Conservation (phyloP, 805 yeast genomes). For the Lipomyces starkeyi region DNA sequence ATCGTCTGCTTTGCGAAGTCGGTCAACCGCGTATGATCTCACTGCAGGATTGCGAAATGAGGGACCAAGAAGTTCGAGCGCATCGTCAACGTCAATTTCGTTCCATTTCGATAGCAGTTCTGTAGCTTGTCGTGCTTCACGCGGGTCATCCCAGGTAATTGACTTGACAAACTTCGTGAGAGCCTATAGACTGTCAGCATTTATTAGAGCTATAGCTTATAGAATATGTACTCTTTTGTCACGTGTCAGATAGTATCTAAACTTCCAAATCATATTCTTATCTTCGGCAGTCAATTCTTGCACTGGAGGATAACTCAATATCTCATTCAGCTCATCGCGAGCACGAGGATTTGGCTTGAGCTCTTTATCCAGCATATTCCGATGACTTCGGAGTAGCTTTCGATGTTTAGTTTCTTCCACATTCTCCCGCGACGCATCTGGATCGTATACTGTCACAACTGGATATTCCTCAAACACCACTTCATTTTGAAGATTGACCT, state of each 20-base stretch:
- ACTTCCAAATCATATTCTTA: constrained; percentile 88
- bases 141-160: constrained; percentile 84
- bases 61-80: constrained; percentile 83
- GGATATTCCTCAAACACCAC: constrained; percentile 26
- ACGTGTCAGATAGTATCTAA: constrained; percentile 77
- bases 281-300: constrained; percentile 81
- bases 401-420: constrained; percentile 90
- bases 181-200: constrained; percentile 44
- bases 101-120: constrained; percentile 73
- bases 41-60: constrained; percentile 74
- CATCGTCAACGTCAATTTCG: constrained; percentile 81
- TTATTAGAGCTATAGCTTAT: too few relatives aligned
- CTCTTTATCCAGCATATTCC: constrained; percentile 78
- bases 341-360: constrained; percentile 85
- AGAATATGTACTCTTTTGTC: constrained; percentile 53
- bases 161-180: constrained; percentile 84
- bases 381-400: constrained; percentile 80
- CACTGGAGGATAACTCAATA: constrained; percentile 80
- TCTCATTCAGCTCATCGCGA: constrained; percentile 71
- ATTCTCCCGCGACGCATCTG: constrained; percentile 70
- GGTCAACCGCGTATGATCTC: constrained; percentile 84
- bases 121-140: constrained; percentile 79
- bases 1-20: constrained; percentile 77
- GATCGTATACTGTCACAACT: constrained; percentile 60
- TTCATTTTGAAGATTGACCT: constrained; percentile 8